Evolutionary conservation across 1,139 yeast genomes (phyloP).

Genomic region (Kodamaea sp.): DNA sequence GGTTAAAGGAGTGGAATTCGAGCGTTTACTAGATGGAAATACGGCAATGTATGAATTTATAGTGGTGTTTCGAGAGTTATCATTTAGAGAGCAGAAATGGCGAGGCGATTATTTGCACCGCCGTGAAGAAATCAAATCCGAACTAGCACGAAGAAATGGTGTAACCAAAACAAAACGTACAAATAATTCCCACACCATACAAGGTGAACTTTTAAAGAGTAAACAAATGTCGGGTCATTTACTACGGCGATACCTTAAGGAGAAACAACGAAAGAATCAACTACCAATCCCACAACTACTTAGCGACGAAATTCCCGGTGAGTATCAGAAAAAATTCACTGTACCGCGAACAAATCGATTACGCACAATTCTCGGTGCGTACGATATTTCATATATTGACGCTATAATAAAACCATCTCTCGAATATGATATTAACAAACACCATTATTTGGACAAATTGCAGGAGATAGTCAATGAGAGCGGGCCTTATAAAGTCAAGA

Average conservation of each 20-base stretch:
- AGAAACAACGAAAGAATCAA: slow-evolving; percentile 22
- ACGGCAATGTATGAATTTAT: neutral
- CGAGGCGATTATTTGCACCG: slow-evolving; percentile 13
- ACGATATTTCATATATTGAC: slow-evolving; percentile 34
- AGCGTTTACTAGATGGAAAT: neutral
- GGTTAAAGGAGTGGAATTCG: slow-evolving; percentile 1
- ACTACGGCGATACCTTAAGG: slow-evolving; percentile 28
- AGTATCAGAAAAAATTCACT: slow-evolving; percentile 7
- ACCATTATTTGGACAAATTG: slow-evolving; percentile 22
- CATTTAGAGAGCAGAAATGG: slow-evolving; percentile 18
- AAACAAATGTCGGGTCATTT: slow-evolving; percentile 16
- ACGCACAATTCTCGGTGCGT: slow-evolving; percentile 23
- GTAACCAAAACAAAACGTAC: slow-evolving; percentile 8
- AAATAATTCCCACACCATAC: slow-evolving; percentile 1
- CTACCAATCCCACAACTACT: slow-evolving; percentile 35
- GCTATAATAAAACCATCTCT: slow-evolving; percentile 35
- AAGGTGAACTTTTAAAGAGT: slow-evolving; percentile 10
- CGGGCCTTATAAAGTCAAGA: slow-evolving; percentile 38
- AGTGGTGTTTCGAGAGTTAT: slow-evolving; percentile 12
- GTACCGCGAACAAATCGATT: slow-evolving; percentile 23
- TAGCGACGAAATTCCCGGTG: slow-evolving; percentile 19
- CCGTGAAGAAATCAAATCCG: neutral
- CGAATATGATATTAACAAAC: slow-evolving; percentile 33
- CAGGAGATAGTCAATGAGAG: slow-evolving; percentile 23
- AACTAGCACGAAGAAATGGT: slow-evolving; percentile 9